These are phyloP conservation scores for Phylloporus sp. DNA, from an alignment of 1,284 basidiomycete genomes.

Conservation along the genomic window DNA sequence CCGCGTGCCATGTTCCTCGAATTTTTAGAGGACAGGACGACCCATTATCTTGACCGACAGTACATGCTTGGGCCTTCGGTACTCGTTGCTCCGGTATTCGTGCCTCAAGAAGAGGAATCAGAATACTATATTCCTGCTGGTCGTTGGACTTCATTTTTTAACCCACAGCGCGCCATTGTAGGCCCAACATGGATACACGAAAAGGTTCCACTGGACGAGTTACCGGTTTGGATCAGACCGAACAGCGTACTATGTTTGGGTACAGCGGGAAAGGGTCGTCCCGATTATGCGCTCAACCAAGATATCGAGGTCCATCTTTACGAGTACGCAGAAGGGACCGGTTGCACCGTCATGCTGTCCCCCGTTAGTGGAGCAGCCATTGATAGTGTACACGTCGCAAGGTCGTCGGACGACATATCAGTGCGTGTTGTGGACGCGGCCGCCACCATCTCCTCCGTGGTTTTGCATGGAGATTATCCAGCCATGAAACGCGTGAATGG, in stretches of 20 bases:
- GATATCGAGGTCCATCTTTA: conserved; percentile 50
- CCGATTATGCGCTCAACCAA: conserved; percentile 69
- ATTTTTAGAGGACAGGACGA: conserved; percentile 71
- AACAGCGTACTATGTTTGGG: conserved; percentile 60
- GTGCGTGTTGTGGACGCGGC: conserved; percentile 14
- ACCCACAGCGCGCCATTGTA: conserved; percentile 53
- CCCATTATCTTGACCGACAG: conserved; percentile 71
- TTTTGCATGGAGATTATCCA: conserved; percentile 28
- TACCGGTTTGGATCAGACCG: conserved; percentile 74
- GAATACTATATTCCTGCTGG: conserved; percentile 78
- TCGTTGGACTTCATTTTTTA: conserved; percentile 72
- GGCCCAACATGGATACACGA: conserved; percentile 68
- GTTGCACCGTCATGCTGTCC: conserved; percentile 22
- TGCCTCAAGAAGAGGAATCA: conserved; percentile 60
- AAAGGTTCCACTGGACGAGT: conserved; percentile 60
- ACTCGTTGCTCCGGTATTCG: conserved; percentile 79
- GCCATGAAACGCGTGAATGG: conserved; percentile 17
- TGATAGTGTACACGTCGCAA: conserved; percentile 18
- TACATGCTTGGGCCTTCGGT: conserved; percentile 76
- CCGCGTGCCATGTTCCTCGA: conserved; percentile 80
- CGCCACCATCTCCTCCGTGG: conserved; percentile 19
- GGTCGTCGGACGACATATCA: conserved; percentile 17
- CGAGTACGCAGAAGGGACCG: conserved; percentile 23
- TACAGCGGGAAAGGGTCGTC: conserved; percentile 58
- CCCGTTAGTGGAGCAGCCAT: conserved; percentile 11